phyloP scores from a whole-genome alignment of 2,329 filamentous ascomycete genomes.

The Fusarium sacchari region DNA sequence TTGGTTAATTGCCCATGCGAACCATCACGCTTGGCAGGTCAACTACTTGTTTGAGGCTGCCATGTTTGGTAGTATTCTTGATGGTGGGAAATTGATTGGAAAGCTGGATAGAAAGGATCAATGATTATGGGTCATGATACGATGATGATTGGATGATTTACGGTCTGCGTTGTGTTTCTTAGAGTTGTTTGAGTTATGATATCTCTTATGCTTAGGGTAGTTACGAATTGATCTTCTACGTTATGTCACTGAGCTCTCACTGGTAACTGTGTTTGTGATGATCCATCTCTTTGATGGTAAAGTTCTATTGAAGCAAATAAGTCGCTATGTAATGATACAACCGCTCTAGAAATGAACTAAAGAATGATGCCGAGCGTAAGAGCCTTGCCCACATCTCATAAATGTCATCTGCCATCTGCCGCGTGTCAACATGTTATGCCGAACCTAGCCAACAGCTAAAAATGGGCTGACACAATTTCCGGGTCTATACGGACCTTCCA shows the following conservation, averaged over 20 bases:
- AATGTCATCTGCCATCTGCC: too few species aligned
- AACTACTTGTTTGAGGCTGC: conserved; percentile 47
- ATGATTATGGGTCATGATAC: background rate
- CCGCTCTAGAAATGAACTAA: fast-evolving
- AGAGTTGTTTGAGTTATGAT: background rate
- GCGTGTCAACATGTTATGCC: background rate
- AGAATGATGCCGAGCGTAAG: fast-evolving
- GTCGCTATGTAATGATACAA: background rate
- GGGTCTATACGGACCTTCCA: background rate
- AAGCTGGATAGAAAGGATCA: conserved; percentile 45
- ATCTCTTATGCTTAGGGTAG: background rate
- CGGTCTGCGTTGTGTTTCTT: background rate
- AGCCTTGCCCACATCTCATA: too few species aligned
- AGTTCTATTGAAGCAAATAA: fast-evolving
- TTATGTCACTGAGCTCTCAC: fast-evolving
- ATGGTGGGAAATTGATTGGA: conserved; percentile 42
- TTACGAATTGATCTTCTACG: background rate
- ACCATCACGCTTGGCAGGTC: conserved; percentile 45
- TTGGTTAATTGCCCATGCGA: conserved; percentile 39
- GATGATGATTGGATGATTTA: conserved; percentile 7
- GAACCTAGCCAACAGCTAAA: background rate
- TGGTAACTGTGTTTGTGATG: fast-evolving
- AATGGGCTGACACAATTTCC: background rate
- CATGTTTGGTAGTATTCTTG: conserved; percentile 49
- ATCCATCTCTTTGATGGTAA: fast-evolving